Percentiles rank a stretch among this genome's conserved stretches.
phyloP scores from a whole-genome alignment of 2,329 filamentous ascomycete genomes.

The Albophoma yamanashiensis region DNA sequence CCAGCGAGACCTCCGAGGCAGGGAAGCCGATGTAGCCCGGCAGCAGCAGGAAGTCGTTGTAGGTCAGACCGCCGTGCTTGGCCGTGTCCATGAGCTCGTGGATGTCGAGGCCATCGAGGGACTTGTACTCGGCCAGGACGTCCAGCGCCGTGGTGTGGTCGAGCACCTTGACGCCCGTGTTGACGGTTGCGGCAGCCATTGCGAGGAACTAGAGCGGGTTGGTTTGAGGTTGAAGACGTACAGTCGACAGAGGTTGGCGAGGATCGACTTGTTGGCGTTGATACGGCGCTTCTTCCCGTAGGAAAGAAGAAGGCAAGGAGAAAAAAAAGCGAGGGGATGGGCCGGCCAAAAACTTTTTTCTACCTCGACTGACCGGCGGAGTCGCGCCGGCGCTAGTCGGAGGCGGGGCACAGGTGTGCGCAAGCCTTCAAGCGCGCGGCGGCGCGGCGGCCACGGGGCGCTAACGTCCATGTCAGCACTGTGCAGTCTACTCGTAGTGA shows the following conservation, averaged over 20 bases:
- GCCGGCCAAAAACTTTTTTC: constrained; percentile 28
- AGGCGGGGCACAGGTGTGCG: background rate
- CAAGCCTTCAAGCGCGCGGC: background rate
- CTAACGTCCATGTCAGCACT: no score
- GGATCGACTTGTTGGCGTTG: constrained; percentile 25
- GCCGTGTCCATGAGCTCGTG: constrained; percentile 82
- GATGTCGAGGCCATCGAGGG: constrained; percentile 77
- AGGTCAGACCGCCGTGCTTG: constrained; percentile 87
- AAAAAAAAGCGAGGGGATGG: constrained; percentile 22
- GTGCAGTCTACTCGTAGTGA: no score
- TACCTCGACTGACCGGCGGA: constrained; percentile 9
- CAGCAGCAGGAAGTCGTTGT: constrained; percentile 96
- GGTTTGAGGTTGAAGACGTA: constrained; percentile 30
- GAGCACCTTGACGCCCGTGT: constrained; percentile 46
- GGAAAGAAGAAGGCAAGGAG: constrained; percentile 35
- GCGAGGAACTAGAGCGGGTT: constrained; percentile 17
- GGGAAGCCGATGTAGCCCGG: constrained; percentile 98
- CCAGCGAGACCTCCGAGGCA: constrained; percentile 77
- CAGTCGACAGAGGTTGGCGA: constrained; percentile 13
- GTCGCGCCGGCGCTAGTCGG: background rate
- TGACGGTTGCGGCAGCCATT: constrained; percentile 55
- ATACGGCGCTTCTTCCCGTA: constrained; percentile 42
- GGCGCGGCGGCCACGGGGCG: background rate
- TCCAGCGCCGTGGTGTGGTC: constrained; percentile 70
- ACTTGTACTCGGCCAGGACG: constrained; percentile 69